Evolutionary conservation across 2,329 filamentous ascomycete genomes (phyloP), one percentile per base, ranked within the genome.

Genomic region (Drechslerella dactyloides): DNA sequence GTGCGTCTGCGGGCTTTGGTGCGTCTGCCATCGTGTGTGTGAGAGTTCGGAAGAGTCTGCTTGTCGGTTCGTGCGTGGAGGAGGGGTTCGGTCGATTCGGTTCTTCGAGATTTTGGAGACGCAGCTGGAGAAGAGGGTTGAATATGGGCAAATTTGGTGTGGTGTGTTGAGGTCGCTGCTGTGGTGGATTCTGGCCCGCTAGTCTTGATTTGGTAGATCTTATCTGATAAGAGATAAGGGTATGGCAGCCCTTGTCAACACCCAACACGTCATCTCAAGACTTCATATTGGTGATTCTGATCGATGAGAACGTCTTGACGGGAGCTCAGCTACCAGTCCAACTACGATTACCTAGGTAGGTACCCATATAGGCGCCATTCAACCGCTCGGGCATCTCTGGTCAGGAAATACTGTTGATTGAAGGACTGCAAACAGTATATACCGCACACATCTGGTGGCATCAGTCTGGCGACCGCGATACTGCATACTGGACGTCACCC

Each of bases 161-260:
- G 58, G 59, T 70, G 59, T 64, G 66, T 70, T 70, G 66, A 59
- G 19, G 60, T 48, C 59, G 59, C 37, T 40, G 48, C 63, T 59
- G 66, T 70, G 59, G 66, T 64, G 66, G 54, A 64, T 59, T 64
- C 44, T 54, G 44, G 13, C 1, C n/a, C 30, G 27, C 66, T 70
- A 64, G 40, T 48, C 59, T 54, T 11, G n/a, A 60, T 48, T 23
- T 1, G 55, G 66, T 59, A 59, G 66, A 64, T 64, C 59, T 64
- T 64, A 64, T 70, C 59, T 64, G 54, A 64, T 70, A 7, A 5
- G 35, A 19, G 66, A 70, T 70, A 64, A 70, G 66, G 66, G 66
- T 42, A 63, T 48, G 21, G 21, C 53, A 59, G 33, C 66, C 66
- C 66, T 69, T 59, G 35, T 52, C 64, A 69, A 69, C 58, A 50